A percentile compares a stretch with the other conserved stretches of the same genome.
Conservation (phyloP, 2,329 filamentous ascomycete species). For the Xylariaceae sp. region DNA sequence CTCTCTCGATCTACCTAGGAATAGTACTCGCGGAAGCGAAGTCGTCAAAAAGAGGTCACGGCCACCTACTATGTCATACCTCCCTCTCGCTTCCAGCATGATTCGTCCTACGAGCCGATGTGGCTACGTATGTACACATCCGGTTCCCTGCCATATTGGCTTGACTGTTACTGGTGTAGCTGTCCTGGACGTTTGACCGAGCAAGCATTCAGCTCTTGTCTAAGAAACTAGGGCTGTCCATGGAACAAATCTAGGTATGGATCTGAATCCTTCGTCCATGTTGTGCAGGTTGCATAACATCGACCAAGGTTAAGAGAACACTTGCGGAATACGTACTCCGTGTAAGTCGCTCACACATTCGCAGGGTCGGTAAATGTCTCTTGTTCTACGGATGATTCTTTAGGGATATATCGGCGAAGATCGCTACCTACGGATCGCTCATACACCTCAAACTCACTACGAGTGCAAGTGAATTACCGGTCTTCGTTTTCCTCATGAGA, state of each 20-base stretch:
- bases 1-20: conserved; percentile 15
- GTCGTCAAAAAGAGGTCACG: conserved; percentile 3
- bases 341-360: neutral
- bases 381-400: too few species aligned
- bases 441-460: neutral
- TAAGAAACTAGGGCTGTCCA: neutral
- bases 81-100: neutral
- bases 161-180: neutral
- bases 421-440: neutral
- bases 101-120: neutral
- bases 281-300: neutral
- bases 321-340: neutral
- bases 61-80: neutral
- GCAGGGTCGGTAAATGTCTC: neutral
- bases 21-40: neutral
- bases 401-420: neutral
- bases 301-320: neutral
- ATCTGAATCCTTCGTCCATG: neutral
- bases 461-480: too few species aligned
- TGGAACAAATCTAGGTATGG: neutral
- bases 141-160: neutral
- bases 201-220: conserved; percentile 1
- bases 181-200: neutral
- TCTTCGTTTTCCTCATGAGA: too few species aligned
- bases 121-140: neutral